Conservation (phyloP, 1,284 basidiomycete genomes). For the Waitea zeae region DNA sequence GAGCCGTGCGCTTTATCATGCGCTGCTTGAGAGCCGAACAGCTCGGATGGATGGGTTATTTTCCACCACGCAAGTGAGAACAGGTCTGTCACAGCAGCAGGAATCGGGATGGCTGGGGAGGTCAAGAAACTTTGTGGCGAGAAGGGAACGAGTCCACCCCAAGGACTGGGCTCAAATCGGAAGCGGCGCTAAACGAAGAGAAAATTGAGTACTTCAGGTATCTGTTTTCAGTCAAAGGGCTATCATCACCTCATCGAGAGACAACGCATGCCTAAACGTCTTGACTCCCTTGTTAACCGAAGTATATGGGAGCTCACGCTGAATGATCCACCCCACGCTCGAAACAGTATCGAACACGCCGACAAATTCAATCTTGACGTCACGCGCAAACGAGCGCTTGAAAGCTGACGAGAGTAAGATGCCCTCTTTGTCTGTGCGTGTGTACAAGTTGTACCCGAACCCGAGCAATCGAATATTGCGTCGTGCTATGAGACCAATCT, state of each 20-base stretch:
- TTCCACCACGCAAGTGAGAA: too few relatives aligned
- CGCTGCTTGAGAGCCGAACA: too few relatives aligned
- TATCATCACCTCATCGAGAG: constrained; percentile 21
- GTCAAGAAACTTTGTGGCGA: not conserved
- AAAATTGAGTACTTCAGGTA: not conserved
- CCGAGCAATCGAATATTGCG: constrained; percentile 35
- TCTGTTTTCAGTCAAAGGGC: not conserved
- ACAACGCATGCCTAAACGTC: constrained; percentile 24
- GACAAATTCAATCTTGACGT: constrained; percentile 33
- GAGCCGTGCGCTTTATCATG: too few relatives aligned
- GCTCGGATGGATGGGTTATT: too few relatives aligned
- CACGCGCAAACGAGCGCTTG: constrained; percentile 30
- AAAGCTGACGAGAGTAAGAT: constrained; percentile 24
- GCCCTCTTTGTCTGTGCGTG: constrained; percentile 20
- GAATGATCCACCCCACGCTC: constrained; percentile 19
- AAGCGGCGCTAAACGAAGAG: not conserved
- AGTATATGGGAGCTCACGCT: constrained; percentile 22
- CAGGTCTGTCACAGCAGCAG: not conserved
- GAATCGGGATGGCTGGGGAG: not conserved
- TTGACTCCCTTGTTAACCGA: constrained; percentile 20
- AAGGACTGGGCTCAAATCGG: not conserved
- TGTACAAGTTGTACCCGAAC: constrained; percentile 41
- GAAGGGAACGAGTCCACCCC: not conserved
- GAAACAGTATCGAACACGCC: constrained; percentile 22
- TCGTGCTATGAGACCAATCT: constrained; percentile 32